Conservation (phyloP, 495 filamentous ascomycete species). For the Emericellopsis terricola region DNA sequence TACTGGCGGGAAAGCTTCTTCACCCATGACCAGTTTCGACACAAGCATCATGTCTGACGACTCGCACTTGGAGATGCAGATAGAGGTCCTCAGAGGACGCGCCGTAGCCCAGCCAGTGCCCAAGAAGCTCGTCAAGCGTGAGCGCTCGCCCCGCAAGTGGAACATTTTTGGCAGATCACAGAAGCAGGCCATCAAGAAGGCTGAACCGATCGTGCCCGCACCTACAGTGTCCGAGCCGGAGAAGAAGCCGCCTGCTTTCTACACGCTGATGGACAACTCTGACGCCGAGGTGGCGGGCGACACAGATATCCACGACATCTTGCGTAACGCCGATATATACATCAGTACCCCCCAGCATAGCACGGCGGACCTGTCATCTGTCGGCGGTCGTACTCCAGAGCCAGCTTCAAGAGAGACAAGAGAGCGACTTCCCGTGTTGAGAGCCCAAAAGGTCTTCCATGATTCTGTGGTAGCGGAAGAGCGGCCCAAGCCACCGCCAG, state of each 20-base stretch:
- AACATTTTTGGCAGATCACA: constrained; percentile 66
- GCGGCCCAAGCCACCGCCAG: no score
- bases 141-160: constrained; percentile 51
- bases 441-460: neutral
- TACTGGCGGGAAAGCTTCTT: constrained; percentile 19
- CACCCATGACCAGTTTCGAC: constrained; percentile 29
- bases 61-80: constrained; percentile 15
- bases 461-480: no score
- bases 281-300: constrained; percentile 45
- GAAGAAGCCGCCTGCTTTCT: constrained; percentile 45
- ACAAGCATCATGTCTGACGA: constrained; percentile 34
- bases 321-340: constrained; percentile 36
- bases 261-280: constrained; percentile 60
- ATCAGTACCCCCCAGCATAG: neutral
- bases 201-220: constrained; percentile 15
- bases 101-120: constrained; percentile 8
- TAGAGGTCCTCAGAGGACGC: constrained; percentile 7
- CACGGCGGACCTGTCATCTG: neutral
- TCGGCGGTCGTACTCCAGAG: neutral
- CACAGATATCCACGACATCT: constrained; percentile 43
- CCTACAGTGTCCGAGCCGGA: no score
- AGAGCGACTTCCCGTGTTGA: neutral
- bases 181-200: constrained; percentile 27
- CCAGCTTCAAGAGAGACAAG: no score
- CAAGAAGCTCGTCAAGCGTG: constrained; percentile 37